phyloP scores from a whole-genome alignment of 495 filamentous ascomycete genomes.

The Penicillium angulare region DNA sequence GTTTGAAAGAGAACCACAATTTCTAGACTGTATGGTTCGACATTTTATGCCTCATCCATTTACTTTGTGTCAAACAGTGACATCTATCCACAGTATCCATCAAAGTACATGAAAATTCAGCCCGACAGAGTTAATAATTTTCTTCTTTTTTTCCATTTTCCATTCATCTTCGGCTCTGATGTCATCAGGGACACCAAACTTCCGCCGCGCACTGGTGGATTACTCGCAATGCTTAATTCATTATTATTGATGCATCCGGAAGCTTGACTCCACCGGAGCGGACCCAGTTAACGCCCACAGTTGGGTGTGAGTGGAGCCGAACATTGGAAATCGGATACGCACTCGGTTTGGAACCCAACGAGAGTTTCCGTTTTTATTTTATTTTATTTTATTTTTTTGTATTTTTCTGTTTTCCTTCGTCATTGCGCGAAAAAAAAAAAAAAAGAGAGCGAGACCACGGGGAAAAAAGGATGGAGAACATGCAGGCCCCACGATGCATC shows the following conservation, averaged over 20 bases:
- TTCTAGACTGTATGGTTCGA: too few relatives aligned
- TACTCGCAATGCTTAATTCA: slow-evolving; percentile 28
- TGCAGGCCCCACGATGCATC: slow-evolving; percentile 17
- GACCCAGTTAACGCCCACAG: not conserved
- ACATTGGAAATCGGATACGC: slow-evolving; percentile 2
- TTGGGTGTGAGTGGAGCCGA: slow-evolving; percentile 2
- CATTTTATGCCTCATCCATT: too few relatives aligned
- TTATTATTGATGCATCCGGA: slow-evolving; percentile 35
- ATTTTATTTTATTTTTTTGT: not conserved
- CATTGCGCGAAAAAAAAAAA: too few relatives aligned
- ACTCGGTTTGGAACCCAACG: slow-evolving; percentile 4
- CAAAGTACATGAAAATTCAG: not conserved
- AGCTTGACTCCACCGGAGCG: slow-evolving; percentile 11
- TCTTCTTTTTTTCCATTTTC: not conserved
- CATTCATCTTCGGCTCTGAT: slow-evolving; percentile 14
- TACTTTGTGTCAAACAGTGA: too few relatives aligned
- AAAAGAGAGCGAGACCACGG: slow-evolving; percentile 18
- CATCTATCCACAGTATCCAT: too few relatives aligned
- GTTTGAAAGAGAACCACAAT: too few relatives aligned
- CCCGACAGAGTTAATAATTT: not conserved
- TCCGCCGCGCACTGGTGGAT: not conserved
- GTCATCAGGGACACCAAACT: slow-evolving; percentile 28
- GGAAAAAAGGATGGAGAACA: slow-evolving; percentile 12
- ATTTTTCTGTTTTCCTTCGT: not conserved
- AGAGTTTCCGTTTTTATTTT: not conserved